Conservation (phyloP, 495 filamentous ascomycete species). For the Talaromyces wortmannii region DNA sequence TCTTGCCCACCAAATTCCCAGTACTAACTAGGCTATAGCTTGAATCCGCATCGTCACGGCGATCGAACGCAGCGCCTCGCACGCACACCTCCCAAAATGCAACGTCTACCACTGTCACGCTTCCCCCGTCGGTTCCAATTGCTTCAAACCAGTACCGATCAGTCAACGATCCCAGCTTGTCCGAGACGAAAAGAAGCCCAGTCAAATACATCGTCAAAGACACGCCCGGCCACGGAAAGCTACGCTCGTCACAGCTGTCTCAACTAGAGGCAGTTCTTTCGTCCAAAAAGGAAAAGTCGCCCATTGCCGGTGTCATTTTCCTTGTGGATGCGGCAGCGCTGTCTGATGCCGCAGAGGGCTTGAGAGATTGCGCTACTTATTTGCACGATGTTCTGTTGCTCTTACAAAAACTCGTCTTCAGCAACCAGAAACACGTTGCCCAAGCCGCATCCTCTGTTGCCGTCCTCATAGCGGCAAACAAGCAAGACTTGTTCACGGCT, state of each 20-base stretch:
- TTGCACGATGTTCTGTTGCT: constrained; percentile 78
- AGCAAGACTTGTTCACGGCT: constrained; percentile 92
- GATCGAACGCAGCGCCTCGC: constrained; percentile 22
- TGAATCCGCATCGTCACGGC: constrained; percentile 28
- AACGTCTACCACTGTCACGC: constrained; percentile 60
- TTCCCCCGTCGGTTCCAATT: constrained; percentile 56
- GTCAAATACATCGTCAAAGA: constrained; percentile 75
- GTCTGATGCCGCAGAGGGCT: constrained; percentile 41
- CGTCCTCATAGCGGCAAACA: constrained; percentile 85
- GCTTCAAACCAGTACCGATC: constrained; percentile 66
- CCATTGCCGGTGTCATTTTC: constrained; percentile 74
- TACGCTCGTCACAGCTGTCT: constrained; percentile 52
- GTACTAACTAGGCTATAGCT: constrained; percentile 28
- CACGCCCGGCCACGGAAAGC: constrained; percentile 92
- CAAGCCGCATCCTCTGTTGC: constrained; percentile 58
- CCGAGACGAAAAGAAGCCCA: constrained; percentile 61
- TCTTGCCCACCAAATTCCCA: not conserved
- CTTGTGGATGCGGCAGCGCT: constrained; percentile 78
- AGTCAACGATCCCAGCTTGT: constrained; percentile 57
- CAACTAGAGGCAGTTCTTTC: constrained; percentile 29
- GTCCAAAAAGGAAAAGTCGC: constrained; percentile 33
- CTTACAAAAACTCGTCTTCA: constrained; percentile 68
- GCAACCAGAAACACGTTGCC: constrained; percentile 38
- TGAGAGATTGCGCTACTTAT: constrained; percentile 65
- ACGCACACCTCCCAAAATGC: constrained; percentile 84